Evolutionary conservation across 176 grass and related monocot genomes (phyloP).

Genomic region (Ensete ventricosum): DNA sequence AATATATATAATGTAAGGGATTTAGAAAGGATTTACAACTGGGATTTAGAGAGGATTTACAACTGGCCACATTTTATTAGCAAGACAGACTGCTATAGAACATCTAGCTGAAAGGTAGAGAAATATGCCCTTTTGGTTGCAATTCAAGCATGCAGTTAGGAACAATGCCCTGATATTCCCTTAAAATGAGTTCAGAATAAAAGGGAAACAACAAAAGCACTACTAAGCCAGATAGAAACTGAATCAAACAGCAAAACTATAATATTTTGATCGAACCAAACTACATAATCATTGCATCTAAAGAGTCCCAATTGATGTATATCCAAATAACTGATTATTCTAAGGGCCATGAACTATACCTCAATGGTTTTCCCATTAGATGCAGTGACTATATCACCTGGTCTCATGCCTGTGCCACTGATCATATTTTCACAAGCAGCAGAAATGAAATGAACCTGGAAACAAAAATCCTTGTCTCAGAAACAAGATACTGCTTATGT

Average conservation of each 20-base stretch:
- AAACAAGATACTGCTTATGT: neutral
- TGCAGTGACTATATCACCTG: conserved; percentile 94
- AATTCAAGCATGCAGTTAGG: neutral
- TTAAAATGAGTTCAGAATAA: neutral
- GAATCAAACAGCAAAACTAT: neutral
- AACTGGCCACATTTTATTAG: too few species aligned
- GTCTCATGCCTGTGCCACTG: conserved; percentile 98
- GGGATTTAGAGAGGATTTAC: too few species aligned
- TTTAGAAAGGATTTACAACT: neutral
- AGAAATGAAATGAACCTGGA: conserved; percentile 90
- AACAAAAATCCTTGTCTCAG: conserved; percentile 6
- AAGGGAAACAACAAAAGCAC: neutral
- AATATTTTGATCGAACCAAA: too few species aligned
- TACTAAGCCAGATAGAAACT: neutral
- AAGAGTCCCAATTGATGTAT: neutral
- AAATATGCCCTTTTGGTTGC: neutral
- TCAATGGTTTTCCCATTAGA: conserved; percentile 97
- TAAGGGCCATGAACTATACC: conserved; percentile 27
- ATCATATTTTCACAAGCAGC: conserved; percentile 99
- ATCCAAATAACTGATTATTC: neutral
- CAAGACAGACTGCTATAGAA: neutral
- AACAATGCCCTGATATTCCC: too few species aligned
- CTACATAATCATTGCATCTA: neutral
- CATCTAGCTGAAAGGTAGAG: neutral
- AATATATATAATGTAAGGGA: neutral